Evolutionary conservation across 129 eudicot species (phyloP).

Genomic region (Helichrysum umbraculigerum): DNA sequence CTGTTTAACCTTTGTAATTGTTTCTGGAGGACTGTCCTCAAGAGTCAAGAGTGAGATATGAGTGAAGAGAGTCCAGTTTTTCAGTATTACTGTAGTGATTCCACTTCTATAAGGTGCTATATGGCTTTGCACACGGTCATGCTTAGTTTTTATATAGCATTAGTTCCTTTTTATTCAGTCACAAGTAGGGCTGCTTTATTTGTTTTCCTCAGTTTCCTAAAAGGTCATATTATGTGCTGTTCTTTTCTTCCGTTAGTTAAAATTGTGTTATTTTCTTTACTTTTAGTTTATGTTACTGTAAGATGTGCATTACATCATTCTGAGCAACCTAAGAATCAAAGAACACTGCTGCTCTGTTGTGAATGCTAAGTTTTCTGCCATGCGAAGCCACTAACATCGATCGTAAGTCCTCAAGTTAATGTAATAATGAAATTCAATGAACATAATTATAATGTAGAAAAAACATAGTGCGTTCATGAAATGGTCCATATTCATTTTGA

Average conservation of each 20-base stretch:
- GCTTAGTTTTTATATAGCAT: constrained; percentile 2
- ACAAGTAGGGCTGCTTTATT: constrained; percentile 1
- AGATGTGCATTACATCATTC: constrained; percentile 13
- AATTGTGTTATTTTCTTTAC: constrained; percentile 3
- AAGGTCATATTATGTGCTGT: not conserved
- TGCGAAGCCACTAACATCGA: constrained; percentile 7
- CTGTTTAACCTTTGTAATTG: not conserved
- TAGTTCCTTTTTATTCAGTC: constrained; percentile 14
- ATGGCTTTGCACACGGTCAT: no score
- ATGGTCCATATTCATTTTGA: not conserved
- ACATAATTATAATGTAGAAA: not conserved
- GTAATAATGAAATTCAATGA: not conserved
- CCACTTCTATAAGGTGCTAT: not conserved
- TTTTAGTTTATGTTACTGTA: constrained; percentile 9
- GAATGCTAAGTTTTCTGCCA: constrained; percentile 7
- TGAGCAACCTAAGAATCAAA: constrained; percentile 15
- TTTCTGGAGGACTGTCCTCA: constrained; percentile 7
- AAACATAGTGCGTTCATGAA: not conserved
- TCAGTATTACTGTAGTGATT: not conserved
- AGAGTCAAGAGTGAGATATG: constrained; percentile 2
- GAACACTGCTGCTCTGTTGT: constrained; percentile 4
- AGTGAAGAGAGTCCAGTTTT: not conserved
- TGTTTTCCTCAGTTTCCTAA: not conserved
- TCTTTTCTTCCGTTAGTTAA: not conserved
- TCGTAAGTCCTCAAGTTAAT: constrained; percentile 18